A percentile compares a stretch with the other conserved stretches of the same genome.
phyloP scores from a whole-genome alignment of 208 protist genomes.

The Leishmania gerbilli region DNA sequence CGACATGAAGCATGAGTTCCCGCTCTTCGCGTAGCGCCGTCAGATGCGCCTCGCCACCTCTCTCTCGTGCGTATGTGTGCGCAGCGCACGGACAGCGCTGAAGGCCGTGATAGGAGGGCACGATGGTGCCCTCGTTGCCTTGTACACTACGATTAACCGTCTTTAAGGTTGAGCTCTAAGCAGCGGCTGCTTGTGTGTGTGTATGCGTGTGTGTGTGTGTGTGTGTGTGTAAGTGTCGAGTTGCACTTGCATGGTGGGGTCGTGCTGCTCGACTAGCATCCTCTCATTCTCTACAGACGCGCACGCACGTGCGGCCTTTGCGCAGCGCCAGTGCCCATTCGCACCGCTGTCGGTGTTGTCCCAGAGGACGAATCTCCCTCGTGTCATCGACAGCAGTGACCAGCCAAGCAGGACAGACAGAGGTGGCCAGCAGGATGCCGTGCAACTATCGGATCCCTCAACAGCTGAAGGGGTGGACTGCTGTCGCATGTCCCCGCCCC shows the following conservation, averaged over 20 bases:
- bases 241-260: neutral
- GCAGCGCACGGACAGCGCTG: neutral
- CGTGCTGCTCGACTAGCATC: neutral
- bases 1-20: conserved; percentile 84
- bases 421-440: neutral
- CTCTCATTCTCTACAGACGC: neutral
- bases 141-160: neutral
- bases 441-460: neutral
- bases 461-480: neutral
- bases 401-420: neutral
- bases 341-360: neutral
- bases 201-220: neutral
- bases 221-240: neutral
- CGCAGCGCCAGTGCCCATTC: neutral
- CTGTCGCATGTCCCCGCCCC: neutral
- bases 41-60: neutral
- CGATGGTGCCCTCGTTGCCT: neutral
- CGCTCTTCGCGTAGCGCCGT: conserved; percentile 35
- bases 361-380: too few relatives aligned
- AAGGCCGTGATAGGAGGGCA: neutral
- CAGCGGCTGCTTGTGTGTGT: neutral
- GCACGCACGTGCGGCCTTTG: neutral
- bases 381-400: neutral
- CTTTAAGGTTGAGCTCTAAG: neutral
- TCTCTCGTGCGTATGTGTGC: neutral